Evolutionary conservation across 2,329 filamentous ascomycete species (phyloP).

Genomic region (Ophiosphaerella narmari): DNA sequence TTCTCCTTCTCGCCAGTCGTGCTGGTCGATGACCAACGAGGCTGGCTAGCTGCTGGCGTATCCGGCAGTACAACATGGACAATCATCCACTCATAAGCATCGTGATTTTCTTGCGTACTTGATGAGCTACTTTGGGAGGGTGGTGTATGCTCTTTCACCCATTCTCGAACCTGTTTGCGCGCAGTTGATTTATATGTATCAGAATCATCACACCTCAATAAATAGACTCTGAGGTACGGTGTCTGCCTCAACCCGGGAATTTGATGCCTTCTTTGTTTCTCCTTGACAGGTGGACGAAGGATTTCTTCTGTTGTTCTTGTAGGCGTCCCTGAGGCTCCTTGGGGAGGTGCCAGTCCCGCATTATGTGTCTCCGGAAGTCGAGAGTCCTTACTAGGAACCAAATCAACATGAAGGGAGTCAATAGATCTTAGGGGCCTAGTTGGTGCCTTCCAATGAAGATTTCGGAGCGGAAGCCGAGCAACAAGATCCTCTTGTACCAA

Average conservation of each 20-base stretch:
- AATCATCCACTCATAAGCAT: slow-evolving; percentile 95
- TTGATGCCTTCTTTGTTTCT: slow-evolving; percentile 76
- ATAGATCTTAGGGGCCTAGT: slow-evolving; percentile 90
- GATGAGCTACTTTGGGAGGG: slow-evolving; percentile 59
- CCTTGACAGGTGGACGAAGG: slow-evolving; percentile 22
- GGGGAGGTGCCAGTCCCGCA: slow-evolving; percentile 24
- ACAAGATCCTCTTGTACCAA: slow-evolving; percentile 78
- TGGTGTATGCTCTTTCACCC: slow-evolving; percentile 78
- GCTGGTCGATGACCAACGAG: slow-evolving; percentile 60
- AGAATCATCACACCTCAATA: slow-evolving; percentile 93
- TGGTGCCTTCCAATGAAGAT: slow-evolving; percentile 97
- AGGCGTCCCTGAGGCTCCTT: slow-evolving; percentile 20
- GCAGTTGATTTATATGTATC: slow-evolving; percentile 86
- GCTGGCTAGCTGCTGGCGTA: slow-evolving; percentile 77
- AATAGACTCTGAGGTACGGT: slow-evolving; percentile 87
- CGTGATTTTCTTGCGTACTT: slow-evolving; percentile 84
- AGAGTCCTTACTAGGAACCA: slow-evolving; percentile 66
- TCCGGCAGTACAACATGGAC: slow-evolving; percentile 91
- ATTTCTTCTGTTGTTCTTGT: slow-evolving; percentile 34
- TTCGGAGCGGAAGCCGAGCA: slow-evolving; percentile 79
- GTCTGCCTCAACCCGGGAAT: slow-evolving; percentile 92
- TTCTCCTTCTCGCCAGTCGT: slow-evolving; percentile 68
- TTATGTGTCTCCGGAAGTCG: slow-evolving; percentile 42
- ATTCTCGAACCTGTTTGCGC: slow-evolving; percentile 80
- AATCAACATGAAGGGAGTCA: slow-evolving; percentile 86